Conservation (phyloP, 1,284 basidiomycete genomes). For the Pascua guehoae region DNA sequence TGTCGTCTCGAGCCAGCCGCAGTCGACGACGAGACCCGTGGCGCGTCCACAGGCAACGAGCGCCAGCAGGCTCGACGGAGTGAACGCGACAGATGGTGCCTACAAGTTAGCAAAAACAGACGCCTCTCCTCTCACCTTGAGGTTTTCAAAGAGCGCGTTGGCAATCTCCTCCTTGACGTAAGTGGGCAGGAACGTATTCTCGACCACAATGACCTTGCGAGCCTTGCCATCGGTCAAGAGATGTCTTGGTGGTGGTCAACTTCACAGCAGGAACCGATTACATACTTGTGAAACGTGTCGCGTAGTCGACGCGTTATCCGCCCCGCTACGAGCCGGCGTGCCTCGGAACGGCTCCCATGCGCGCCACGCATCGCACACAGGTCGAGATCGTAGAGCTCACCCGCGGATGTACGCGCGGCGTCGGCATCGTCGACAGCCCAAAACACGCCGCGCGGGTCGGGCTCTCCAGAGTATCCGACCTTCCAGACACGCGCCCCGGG, state of each 20-base stretch:
- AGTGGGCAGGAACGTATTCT: conserved; percentile 80
- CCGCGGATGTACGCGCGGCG: conserved; percentile 9
- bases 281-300: conserved; percentile 80
- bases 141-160: conserved; percentile 79
- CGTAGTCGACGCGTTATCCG: conserved; percentile 66
- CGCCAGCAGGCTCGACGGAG: conserved; percentile 76
- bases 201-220: conserved; percentile 85
- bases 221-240: conserved; percentile 89
- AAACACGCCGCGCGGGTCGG: conserved; percentile 47
- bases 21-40: conserved; percentile 88
- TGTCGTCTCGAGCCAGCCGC: conserved; percentile 84
- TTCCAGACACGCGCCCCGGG: conserved; percentile 51
- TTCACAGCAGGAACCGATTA: conserved; percentile 18
- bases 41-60: conserved; percentile 80
- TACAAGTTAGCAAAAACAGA: conserved; percentile 43
- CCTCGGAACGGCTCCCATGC: conserved; percentile 57
- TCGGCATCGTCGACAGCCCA: conserved; percentile 17
- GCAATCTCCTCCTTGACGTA: conserved; percentile 85
- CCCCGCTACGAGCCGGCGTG: conserved; percentile 65
- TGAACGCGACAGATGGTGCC: conserved; percentile 91
- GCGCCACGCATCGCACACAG: conserved; percentile 24
- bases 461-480: conserved; percentile 51
- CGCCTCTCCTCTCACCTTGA: conserved; percentile 62
- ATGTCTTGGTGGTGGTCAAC: conserved; percentile 57
- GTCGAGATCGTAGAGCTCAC: conserved; percentile 44